Percentiles rank a stretch among this genome's conserved stretches.
Conservation (phyloP, 169 alveolate genomes). For the Blepharisma undulans region DNA sequence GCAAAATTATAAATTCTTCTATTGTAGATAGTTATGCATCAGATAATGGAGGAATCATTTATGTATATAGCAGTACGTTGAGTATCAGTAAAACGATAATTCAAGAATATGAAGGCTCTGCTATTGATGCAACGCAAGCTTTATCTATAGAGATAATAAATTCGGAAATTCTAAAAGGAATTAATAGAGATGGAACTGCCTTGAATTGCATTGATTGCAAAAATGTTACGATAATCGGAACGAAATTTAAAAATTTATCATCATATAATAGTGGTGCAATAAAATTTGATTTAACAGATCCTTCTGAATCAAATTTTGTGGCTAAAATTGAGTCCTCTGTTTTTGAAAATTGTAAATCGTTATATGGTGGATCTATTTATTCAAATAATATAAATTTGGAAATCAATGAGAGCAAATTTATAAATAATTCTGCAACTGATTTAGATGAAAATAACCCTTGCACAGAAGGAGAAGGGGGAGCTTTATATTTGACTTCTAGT, state of each 20-base stretch:
- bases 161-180: not conserved
- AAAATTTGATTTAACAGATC: not conserved
- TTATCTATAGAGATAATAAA: not conserved
- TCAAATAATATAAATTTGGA: not conserved
- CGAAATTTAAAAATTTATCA: not conserved
- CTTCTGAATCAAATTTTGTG: not conserved
- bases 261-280: not conserved
- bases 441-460: not conserved
- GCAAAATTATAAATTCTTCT: not conserved
- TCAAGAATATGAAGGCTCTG: not conserved
- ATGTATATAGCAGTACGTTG: not conserved
- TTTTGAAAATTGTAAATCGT: not conserved
- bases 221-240: not conserved
- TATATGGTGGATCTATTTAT: not conserved
- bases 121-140: not conserved
- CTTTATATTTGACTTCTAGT: not conserved
- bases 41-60: not conserved
- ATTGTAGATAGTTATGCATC: not conserved
- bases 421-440: not conserved
- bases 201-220: not conserved
- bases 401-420: not conserved
- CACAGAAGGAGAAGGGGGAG: constrained; percentile 34
- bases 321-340: not conserved
- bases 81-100: not conserved
- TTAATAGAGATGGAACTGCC: not conserved